A percentile compares a stretch with the other conserved stretches of the same genome.
Evolutionary conservation across 2,329 filamentous ascomycete species (phyloP).

Genomic region (Trichoderma sp.): DNA sequence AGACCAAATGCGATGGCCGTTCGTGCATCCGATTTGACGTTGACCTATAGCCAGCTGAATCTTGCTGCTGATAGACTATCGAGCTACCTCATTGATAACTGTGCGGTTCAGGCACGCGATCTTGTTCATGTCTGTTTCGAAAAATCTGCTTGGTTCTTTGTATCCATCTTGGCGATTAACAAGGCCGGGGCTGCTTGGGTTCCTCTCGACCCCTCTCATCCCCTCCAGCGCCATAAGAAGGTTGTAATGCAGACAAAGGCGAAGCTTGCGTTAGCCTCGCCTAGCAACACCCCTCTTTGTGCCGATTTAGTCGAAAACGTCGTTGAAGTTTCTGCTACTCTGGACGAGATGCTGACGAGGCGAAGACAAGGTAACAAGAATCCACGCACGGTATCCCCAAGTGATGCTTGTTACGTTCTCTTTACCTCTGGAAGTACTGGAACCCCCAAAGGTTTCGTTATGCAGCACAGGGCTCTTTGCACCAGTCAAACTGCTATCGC

Average conservation of each 20-base stretch:
- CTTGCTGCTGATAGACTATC: not conserved
- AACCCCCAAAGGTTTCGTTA: conserved; percentile 19
- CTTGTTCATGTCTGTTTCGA: conserved; percentile 31
- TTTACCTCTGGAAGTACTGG: conserved; percentile 23
- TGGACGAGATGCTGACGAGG: not conserved
- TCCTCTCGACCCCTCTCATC: conserved; percentile 22
- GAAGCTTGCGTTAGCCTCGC: conserved; percentile 13
- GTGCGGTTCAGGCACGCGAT: not conserved
- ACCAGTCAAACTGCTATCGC: conserved; percentile 9
- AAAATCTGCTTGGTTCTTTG: conserved; percentile 27
- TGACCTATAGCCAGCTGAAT: conserved; percentile 13
- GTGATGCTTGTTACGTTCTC: conserved; percentile 19
- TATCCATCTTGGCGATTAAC: conserved; percentile 23
- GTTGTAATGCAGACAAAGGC: conserved; percentile 16
- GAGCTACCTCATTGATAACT: not conserved
- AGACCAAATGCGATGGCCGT: conserved; percentile 15
- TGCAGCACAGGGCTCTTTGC: conserved; percentile 20
- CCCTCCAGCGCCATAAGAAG: conserved; percentile 13
- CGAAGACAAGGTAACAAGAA: not conserved
- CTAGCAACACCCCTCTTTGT: conserved; percentile 24
- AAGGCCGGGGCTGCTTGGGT: conserved; percentile 25
- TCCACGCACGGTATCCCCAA: not conserved
- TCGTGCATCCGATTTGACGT: conserved; percentile 21
- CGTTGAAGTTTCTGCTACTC: conserved; percentile 17
- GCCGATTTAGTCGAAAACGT: conserved; percentile 16